Evolutionary conservation across 495 filamentous ascomycete genomes (phyloP).

Genomic region (Penicillium egyptiacum): DNA sequence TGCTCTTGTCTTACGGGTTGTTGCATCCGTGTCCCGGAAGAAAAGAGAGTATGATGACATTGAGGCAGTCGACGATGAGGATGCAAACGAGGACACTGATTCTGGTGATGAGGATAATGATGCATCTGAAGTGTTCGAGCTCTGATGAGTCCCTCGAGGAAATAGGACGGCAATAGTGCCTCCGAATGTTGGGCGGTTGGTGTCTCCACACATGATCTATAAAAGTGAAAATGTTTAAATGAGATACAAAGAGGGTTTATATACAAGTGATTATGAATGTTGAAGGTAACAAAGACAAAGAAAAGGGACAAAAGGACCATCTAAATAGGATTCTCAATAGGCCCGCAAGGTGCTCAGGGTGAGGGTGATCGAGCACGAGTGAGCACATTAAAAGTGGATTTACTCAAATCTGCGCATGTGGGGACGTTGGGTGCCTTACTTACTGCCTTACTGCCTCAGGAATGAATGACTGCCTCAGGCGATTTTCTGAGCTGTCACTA

Average conservation of each 20-base stretch:
- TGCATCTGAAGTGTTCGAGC: conserved; percentile 17
- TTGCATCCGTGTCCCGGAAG: conserved; percentile 30
- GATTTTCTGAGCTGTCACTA: neutral
- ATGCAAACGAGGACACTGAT: conserved; percentile 21
- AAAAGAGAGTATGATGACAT: conserved; percentile 37
- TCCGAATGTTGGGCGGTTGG: conserved; percentile 22
- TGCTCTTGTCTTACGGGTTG: conserved; percentile 25
- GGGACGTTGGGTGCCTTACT: neutral
- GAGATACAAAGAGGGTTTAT: neutral
- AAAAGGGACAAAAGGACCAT: neutral
- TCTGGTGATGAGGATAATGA: conserved; percentile 34
- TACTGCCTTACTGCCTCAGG: neutral
- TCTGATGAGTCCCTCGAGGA: conserved; percentile 19
- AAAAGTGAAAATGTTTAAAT: neutral
- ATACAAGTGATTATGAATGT: neutral
- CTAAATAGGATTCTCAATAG: neutral
- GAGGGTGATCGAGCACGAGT: conserved; percentile 29
- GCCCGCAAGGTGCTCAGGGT: conserved; percentile 18
- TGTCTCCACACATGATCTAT: conserved; percentile 30
- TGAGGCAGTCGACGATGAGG: conserved; percentile 17
- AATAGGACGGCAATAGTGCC: conserved; percentile 33
- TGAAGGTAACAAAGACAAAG: neutral
- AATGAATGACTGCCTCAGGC: neutral
- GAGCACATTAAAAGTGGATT: conserved; percentile 15
- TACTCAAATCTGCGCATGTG: conserved; percentile 18